Percentiles rank a stretch among this genome's conserved stretches.
Conservation (phyloP, 2,329 filamentous ascomycete genomes). For the Exophiala oligosperma region DNA sequence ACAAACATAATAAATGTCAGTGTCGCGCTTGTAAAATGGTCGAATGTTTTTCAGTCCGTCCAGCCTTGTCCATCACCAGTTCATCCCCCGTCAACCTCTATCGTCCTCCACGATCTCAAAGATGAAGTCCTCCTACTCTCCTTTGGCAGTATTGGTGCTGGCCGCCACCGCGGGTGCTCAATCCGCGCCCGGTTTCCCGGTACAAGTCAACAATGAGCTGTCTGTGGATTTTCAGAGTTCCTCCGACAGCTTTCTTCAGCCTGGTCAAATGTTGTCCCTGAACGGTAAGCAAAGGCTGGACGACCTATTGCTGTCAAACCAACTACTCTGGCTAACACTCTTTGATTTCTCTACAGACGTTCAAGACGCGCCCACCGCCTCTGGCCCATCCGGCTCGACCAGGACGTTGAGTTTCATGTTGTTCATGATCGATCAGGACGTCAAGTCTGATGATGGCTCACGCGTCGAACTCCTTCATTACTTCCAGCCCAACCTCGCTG, state of each 20-base stretch:
- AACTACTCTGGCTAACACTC: background rate
- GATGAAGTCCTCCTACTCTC: conserved; percentile 9
- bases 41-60: no score
- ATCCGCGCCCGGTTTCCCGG: conserved; percentile 18
- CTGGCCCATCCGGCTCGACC: conserved; percentile 24
- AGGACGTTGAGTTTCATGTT: conserved; percentile 19
- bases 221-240: conserved; percentile 17
- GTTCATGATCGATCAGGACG: conserved; percentile 26
- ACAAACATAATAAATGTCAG: background rate
- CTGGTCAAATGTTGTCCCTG: conserved; percentile 12
- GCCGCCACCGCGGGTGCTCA: conserved; percentile 12
- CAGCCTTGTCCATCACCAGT: background rate
- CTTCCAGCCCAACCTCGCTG: conserved; percentile 22
- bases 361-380: conserved; percentile 19
- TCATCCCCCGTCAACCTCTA: background rate
- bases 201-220: conserved; percentile 14
- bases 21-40: background rate
- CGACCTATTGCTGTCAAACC: no score
- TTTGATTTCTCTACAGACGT: conserved; percentile 5
- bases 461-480: conserved; percentile 20
- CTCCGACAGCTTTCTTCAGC: conserved; percentile 8
- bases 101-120: conserved; percentile 8
- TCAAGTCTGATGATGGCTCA: conserved; percentile 1
- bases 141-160: conserved; percentile 2
- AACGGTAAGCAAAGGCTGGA: conserved; percentile 9